These are phyloP conservation scores for Candida palmyrensis DNA, from an alignment of 805 yeast genomes.

Conservation along the genomic window DNA sequence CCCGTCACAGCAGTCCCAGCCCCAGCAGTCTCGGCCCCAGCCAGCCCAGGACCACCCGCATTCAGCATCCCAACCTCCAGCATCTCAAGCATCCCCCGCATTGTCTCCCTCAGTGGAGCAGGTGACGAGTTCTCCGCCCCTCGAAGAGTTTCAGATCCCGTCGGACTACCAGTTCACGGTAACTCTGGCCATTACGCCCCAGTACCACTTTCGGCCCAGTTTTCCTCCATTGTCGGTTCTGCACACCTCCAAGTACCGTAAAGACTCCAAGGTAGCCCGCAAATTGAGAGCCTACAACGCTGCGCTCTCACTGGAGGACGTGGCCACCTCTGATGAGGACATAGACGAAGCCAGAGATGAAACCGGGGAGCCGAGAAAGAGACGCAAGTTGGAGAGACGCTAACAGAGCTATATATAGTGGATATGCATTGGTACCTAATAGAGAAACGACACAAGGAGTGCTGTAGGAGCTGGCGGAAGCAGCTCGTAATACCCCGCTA, in stretches of 20 bases:
- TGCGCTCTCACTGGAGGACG: constrained; percentile 8
- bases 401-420: too few relatives aligned
- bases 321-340: constrained; percentile 5
- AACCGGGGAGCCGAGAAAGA: constrained; percentile 5
- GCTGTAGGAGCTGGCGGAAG: too few relatives aligned
- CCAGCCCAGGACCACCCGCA: too few relatives aligned
- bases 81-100: not conserved
- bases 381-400: constrained; percentile 6
- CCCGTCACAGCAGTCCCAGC: constrained; percentile 1
- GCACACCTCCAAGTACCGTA: constrained; percentile 15
- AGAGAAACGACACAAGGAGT: not conserved
- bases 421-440: too few relatives aligned
- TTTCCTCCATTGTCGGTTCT: constrained; percentile 36
- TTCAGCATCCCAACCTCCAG: not conserved
- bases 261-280: constrained; percentile 3
- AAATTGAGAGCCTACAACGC: constrained; percentile 1
- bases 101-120: not conserved
- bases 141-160: constrained; percentile 14
- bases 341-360: constrained; percentile 4
- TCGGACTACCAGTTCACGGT: constrained; percentile 27
- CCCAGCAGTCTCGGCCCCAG: not conserved
- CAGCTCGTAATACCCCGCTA: constrained; percentile 9
- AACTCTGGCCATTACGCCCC: constrained; percentile 21
- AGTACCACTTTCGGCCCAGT: constrained; percentile 26
- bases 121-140: not conserved